These are phyloP conservation scores for Pichia sp. DNA, from an alignment of 1,139 yeast species.

Conservation along the genomic window DNA sequence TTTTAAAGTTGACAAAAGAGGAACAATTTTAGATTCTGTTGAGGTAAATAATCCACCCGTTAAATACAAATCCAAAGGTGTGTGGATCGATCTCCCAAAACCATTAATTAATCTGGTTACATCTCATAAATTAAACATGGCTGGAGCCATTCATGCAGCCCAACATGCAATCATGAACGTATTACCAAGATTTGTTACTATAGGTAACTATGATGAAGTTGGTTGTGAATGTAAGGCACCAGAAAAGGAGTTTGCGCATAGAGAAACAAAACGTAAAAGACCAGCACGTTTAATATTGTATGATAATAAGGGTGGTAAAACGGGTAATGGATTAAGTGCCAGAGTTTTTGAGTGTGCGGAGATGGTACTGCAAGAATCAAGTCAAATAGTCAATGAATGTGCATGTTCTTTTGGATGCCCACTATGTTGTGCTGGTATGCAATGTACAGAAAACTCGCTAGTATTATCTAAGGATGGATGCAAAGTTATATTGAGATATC, in stretches of 20 bases:
- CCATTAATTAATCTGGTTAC: constrained; percentile 53
- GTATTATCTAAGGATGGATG: constrained; percentile 90
- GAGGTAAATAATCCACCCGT: constrained; percentile 90
- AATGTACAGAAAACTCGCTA: constrained; percentile 72
- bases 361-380: constrained; percentile 56
- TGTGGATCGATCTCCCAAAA: constrained; percentile 84
- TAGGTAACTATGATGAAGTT: constrained; percentile 59
- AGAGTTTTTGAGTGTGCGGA: constrained; percentile 77
- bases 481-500: constrained; percentile 45
- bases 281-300: constrained; percentile 84
- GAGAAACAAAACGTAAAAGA: constrained; percentile 61
- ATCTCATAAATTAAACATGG: constrained; percentile 54
- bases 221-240: constrained; percentile 96
- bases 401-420: constrained; percentile 88
- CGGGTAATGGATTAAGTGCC: constrained; percentile 73
- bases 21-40: constrained; percentile 81
- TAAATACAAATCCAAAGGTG: constrained; percentile 61
- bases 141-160: constrained; percentile 96
- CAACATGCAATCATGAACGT: constrained; percentile 83
- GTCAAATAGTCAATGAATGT: constrained; percentile 55
- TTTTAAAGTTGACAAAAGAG: constrained; percentile 72
- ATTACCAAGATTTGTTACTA: constrained; percentile 58
- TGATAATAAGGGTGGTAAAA: constrained; percentile 73
- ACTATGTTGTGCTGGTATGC: constrained; percentile 70
- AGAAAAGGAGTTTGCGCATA: constrained; percentile 79